A percentile compares a stretch with the other conserved stretches of the same genome.
Conservation (phyloP, 73 alveolate species). For the Effrenium voratum region DNA sequence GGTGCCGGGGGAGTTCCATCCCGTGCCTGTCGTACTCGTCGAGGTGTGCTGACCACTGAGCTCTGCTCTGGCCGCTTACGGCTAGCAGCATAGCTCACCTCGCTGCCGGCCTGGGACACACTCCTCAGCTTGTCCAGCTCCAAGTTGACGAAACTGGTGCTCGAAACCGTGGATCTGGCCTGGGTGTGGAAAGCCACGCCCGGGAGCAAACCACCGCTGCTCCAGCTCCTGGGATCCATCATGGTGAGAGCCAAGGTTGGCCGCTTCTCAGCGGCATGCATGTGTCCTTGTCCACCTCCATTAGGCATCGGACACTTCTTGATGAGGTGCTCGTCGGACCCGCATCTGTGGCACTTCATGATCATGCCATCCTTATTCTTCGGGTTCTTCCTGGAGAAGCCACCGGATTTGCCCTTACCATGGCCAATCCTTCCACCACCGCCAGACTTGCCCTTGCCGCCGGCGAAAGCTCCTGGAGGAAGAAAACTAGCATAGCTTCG, state of each 20-base stretch:
- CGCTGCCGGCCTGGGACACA: slow-evolving; percentile 14
- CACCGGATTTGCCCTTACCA: not conserved
- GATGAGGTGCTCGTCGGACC: slow-evolving; percentile 42
- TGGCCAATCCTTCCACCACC: not conserved
- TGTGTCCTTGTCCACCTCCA: not conserved
- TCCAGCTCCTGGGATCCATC: not conserved
- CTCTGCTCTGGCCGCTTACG: not conserved
- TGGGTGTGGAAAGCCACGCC: not conserved
- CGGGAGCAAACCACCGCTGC: not conserved
- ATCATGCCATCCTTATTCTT: not conserved
- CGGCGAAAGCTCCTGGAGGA: slow-evolving; percentile 42
- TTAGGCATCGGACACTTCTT: not conserved
- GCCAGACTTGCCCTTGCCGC: not conserved
- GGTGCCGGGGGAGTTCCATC: not conserved
- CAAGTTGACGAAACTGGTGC: not conserved
- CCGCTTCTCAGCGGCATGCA: not conserved
- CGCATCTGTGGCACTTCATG: slow-evolving; percentile 23
- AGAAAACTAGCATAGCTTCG: not conserved
- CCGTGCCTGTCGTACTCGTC: not conserved
- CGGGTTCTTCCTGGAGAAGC: slow-evolving; percentile 18
- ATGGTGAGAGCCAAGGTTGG: not conserved
- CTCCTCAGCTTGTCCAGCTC: slow-evolving; percentile 7
- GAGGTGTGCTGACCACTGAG: not conserved
- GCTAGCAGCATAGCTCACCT: not conserved
- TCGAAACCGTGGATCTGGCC: not conserved